These are phyloP conservation scores for Diplodia seriata DNA, from an alignment of 2,329 filamentous ascomycete genomes.

Conservation along the genomic window DNA sequence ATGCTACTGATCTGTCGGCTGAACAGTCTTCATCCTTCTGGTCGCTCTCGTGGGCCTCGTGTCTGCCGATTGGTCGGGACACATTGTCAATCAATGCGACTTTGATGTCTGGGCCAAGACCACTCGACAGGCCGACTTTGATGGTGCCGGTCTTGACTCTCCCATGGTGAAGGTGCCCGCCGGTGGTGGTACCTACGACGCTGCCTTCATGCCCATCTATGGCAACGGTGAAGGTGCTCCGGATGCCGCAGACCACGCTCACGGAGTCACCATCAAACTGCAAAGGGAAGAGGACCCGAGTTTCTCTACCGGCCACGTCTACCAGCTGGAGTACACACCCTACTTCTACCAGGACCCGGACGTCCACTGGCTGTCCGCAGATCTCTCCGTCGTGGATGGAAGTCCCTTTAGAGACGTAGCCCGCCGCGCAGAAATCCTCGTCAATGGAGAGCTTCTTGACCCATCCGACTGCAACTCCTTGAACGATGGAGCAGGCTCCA, in stretches of 20 bases:
- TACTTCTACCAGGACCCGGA: background rate
- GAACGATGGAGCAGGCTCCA: background rate
- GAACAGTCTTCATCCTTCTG: background rate
- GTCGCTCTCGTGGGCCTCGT: background rate
- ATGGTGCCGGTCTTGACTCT: background rate
- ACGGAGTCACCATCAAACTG: constrained; percentile 3
- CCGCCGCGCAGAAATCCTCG: background rate
- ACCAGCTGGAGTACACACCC: constrained; percentile 3
- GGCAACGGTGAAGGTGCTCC: background rate
- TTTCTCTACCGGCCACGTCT: constrained; percentile 6
- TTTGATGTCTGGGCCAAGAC: background rate
- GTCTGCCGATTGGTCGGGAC: background rate
- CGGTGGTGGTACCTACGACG: background rate
- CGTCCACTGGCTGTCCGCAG: background rate
- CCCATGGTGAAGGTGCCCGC: background rate
- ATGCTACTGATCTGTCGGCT: background rate
- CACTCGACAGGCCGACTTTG: background rate
- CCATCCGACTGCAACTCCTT: background rate
- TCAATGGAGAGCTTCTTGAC: background rate
- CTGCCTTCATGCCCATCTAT: background rate
- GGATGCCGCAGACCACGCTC: background rate
- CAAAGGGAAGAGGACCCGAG: background rate
- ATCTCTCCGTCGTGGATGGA: constrained; percentile 11
- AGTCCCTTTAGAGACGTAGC: background rate
- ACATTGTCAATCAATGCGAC: background rate